A percentile compares a stretch with the other conserved stretches of the same genome.
Conservation (phyloP, 208 protist genomes). For the Trypanosoma grayi region DNA sequence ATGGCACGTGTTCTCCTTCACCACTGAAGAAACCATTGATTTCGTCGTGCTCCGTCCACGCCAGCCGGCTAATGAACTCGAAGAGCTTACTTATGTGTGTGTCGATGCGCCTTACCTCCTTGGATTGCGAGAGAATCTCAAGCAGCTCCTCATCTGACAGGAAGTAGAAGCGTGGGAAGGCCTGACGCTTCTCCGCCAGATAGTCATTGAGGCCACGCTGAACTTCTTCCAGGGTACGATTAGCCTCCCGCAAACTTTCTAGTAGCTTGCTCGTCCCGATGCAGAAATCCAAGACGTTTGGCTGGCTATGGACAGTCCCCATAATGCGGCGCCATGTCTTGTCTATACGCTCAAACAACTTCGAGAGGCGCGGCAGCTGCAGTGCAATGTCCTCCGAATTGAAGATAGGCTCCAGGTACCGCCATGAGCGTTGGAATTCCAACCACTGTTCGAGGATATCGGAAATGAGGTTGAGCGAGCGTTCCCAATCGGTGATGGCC, state of each 20-base stretch:
- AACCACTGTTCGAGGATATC: conserved; percentile 97
- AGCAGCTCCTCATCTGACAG: conserved; percentile 93
- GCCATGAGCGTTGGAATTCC: conserved; percentile 95
- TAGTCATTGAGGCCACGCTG: conserved; percentile 98
- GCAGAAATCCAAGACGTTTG: conserved; percentile 93
- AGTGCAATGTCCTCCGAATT: conserved; percentile 94
- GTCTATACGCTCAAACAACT: conserved; percentile 96
- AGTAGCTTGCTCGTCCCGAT: conserved; percentile 93
- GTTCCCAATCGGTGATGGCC: conserved; percentile 94
- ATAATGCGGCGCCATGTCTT: conserved; percentile 94
- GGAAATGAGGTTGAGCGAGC: conserved; percentile 89
- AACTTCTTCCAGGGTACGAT: conserved; percentile 94
- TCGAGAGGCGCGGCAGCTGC: conserved; percentile 93
- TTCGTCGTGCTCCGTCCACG: conserved; percentile 68
- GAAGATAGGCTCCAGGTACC: conserved; percentile 98
- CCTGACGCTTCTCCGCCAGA: conserved; percentile 94
- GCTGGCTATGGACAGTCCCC: conserved; percentile 76
- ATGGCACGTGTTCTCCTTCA: conserved; percentile 92
- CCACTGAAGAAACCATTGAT: conserved; percentile 93
- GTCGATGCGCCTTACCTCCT: conserved; percentile 95
- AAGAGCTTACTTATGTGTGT: conserved; percentile 95
- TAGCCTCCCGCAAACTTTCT: conserved; percentile 92
- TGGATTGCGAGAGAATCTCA: conserved; percentile 96
- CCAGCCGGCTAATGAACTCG: conserved; percentile 90
- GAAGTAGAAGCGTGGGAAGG: conserved; percentile 95